Evolutionary conservation across 2,329 filamentous ascomycete genomes (phyloP), one percentile per base, ranked within the genome.

Genomic region (Ophiostoma perfectum): DNA sequence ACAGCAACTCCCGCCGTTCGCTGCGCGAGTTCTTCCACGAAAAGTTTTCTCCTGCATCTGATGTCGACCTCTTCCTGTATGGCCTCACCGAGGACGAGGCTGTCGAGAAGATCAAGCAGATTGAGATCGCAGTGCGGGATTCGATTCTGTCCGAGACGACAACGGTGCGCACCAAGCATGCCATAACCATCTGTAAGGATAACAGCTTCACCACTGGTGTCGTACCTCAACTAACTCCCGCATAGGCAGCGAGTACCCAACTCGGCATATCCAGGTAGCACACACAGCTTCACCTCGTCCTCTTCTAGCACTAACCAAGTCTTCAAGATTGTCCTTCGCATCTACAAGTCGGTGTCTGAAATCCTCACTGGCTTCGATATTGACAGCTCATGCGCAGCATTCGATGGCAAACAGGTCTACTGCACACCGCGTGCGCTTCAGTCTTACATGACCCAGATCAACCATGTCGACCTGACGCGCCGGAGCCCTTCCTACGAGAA

Each of bases 311-410:
- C 49, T 55, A 11, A 55, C n/a, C 7, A 11, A 27, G 3, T 3
- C 6, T 47, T 47, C 14, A 3, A 55, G 49, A 36, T 55, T 73
- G 92, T 96, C 36, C 82, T 96, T 42, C 89, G 92, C 47, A 87
- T 95, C 49, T 96, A 96, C 80, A 91, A 92, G 74, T 93, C 89
- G 0, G 80, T 96, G 63, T 89, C 90, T 0, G 91, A 96, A 76
- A 93, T 96, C 47, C 82, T 96, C 38, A 92, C 92, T 3, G 92
- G 92, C 0, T 96, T 96, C 73, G 92, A 96, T 73, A 92, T 96
- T 65, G 92, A 95, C 75, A 93, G 90, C 75, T 90, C 91, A 0
- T 91, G 91, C 70, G 90, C 88, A 38, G 91, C 91, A 3, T 96
- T 90, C 73, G 87, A 95, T 76, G 92, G 92, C 47, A 84, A 84